Base-by-base conservation (phyloP, 2,329 filamentous ascomycete genomes). In the Grosmannia clavigera region DNA sequence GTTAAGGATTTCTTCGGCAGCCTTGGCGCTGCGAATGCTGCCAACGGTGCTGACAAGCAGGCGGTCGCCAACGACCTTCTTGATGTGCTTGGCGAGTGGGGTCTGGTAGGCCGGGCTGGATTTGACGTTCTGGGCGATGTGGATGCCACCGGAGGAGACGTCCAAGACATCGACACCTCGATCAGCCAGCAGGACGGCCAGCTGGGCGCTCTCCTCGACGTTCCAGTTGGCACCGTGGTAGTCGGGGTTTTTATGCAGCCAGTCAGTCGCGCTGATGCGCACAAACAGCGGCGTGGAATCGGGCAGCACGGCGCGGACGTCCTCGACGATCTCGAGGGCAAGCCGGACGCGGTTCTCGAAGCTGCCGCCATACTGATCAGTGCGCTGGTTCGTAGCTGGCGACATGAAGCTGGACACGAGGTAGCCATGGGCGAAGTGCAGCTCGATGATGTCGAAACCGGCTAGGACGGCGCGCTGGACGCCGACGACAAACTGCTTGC, bases 381-480 rank as follows among this genome's bases (percentile, higher is more conserved):
- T 87, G n/a, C 89, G 79, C 57, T 81, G 74, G 72, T 94, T 94
- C n/a, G 78, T 77, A 0, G 80, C 79, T 0, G 88, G 87, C 0
- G 82, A 84, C 3, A 91, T 62, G 75, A 92, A 94, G 2, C 76
- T 73, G 66, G 85, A 82, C 0, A 92, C 73, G 0, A 94, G 78
- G 68, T 92, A 94, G 0, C 89, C 88, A 67, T 94, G 89, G 0
- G 88, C 90, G 65, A 80, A 81, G 73, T 94, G 90, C 57, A 95
- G 82, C 70, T 85, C 85, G 19, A 88, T 77, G 4, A 82, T 81
- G 66, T 88, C 85, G 64, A 86, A 85, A 0, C 87, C 88, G 1
- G 81, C 82, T 33, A 76, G 74, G 2, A 89, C 70, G 0, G 86
- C 79, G 16, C 82, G 74, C 64, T 76, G 73, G 0, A 77, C 73